Evolutionary conservation across 2,329 filamentous ascomycete species (phyloP).

Genomic region (Thelonectria discophora): DNA sequence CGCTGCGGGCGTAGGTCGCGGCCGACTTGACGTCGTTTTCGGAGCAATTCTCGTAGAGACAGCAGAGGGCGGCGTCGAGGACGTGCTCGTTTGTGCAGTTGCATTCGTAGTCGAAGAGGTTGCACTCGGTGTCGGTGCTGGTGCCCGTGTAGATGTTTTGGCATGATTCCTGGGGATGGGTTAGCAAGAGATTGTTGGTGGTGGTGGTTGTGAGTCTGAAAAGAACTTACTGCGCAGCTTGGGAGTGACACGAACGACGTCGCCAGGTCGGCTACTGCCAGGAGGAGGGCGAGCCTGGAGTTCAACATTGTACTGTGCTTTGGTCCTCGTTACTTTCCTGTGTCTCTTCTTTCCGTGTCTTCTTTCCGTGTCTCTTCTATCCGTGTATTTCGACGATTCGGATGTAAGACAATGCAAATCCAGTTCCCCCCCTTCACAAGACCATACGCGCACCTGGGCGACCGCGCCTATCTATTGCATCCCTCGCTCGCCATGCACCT

Average conservation of each 20-base stretch:
- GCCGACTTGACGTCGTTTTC: conserved; percentile 10
- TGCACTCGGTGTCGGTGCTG: conserved; percentile 2
- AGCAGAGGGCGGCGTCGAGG: conserved; percentile 14
- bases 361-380: not conserved
- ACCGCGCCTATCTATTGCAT: not conserved
- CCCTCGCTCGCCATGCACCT: not conserved
- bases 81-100: conserved; percentile 8
- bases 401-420: not conserved
- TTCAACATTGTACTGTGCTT: conserved; percentile 4
- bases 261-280: not conserved
- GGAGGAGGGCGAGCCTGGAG: not conserved
- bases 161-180: not conserved
- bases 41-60: conserved; percentile 17
- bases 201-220: not conserved
- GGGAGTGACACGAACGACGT: not conserved
- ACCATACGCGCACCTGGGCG: not conserved
- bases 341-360: not conserved
- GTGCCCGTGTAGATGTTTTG: not conserved
- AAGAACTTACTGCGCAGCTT: conserved; percentile 18
- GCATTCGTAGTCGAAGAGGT: conserved; percentile 18
- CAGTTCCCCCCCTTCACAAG: not conserved
- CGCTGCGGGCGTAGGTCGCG: not conserved
- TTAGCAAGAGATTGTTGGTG: not conserved
- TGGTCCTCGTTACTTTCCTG: not conserved
- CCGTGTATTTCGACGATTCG: not conserved